These are phyloP conservation scores for Aspergillus wentii DNA, from an alignment of 495 filamentous ascomycete genomes.

Conservation along the genomic window DNA sequence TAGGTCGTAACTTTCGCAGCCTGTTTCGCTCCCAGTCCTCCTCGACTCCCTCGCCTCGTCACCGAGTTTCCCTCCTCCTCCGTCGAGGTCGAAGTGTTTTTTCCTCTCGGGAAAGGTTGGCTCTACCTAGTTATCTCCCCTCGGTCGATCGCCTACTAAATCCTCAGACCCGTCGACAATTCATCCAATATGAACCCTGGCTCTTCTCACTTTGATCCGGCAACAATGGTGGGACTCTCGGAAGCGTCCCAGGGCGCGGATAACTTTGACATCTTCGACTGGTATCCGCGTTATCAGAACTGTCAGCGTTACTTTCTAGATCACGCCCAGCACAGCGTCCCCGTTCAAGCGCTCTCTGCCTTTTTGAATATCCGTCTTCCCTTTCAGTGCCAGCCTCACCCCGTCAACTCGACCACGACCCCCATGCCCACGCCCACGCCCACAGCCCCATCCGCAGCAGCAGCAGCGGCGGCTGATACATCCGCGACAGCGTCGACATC, in stretches of 20 bases:
- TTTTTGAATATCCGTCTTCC: slow-evolving; percentile 80
- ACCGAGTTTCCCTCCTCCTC: slow-evolving; percentile 29
- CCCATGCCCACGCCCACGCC: slow-evolving; percentile 18
- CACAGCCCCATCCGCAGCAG: too few species aligned
- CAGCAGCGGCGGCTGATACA: slow-evolving; percentile 14
- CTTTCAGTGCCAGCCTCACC: slow-evolving; percentile 37
- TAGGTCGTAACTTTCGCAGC: slow-evolving; percentile 28
- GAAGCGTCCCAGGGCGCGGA: slow-evolving; percentile 34
- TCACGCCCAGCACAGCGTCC: slow-evolving; percentile 76
- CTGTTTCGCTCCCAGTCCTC: slow-evolving; percentile 33
- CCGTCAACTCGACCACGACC: slow-evolving; percentile 24
- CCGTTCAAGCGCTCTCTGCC: slow-evolving; percentile 83
- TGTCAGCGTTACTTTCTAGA: slow-evolving; percentile 94
- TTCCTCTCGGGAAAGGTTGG: too few species aligned
- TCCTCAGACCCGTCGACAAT: too few species aligned
- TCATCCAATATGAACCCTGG: too few species aligned
- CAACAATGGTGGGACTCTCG: slow-evolving; percentile 33
- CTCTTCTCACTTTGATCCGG: slow-evolving; percentile 37
- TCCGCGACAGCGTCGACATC: slow-evolving; percentile 11
- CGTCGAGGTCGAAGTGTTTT: slow-evolving; percentile 38
- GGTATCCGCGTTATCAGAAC: slow-evolving; percentile 88
- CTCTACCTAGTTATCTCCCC: too few species aligned
- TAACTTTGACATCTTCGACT: slow-evolving; percentile 77
- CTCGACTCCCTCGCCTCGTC: slow-evolving; percentile 25
- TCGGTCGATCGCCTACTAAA: too few species aligned